Base-by-base conservation (phyloP, 2,329 filamentous ascomycete genomes). In the Fusarium robinianum region DNA sequence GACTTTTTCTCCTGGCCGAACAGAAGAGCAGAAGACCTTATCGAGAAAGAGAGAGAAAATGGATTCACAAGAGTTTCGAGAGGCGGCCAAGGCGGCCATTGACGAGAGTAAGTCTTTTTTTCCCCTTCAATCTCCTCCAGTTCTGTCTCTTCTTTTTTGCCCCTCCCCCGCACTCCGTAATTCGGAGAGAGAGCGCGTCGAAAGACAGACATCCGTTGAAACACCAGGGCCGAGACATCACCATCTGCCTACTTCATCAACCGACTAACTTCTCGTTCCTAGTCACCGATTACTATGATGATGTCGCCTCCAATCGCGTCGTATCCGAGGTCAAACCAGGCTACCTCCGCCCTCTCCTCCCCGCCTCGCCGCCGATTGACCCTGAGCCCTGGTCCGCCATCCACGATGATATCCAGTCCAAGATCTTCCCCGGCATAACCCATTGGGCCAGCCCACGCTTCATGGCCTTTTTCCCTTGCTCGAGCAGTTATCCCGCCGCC, bases 391-490 rank as follows among this genome's bases (percentile, higher is more conserved):
- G 91, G 88, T 71, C 76, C 15, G 75, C 81, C 38, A 96, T 97
- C 63, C 87, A 90, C 60, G 77, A 81, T 44, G 92, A 97, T 65
- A 84, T 97, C 37, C 85, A 91, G 59, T 72, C 78, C 30, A 88
- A 94, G 65, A 96, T 97, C 63, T 82, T 96, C 65, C 92, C 92
- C 0, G 92, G 92, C 5, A 76, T 97, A 41, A 96, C 92, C 1
- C 92, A 96, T 71, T 97, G 92, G 90, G 86, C 95, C 66, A 89
- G 85, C 3, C 92, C 90, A 11, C 90, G 92, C 64, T 97, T 96
- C 77, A 89, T 96, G 81, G 92, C 92, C 30, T 97, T 95, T 76
- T 97, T 94, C 71, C 88, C 92, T 1, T 89, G 89, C 35, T 84
- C 82, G 16, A 84, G 85, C 39, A 88, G 86, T 23, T 96, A 86